These are phyloP conservation scores for Echinosophora koreensis DNA, from an alignment of 306 rosid genomes.

Conservation along the genomic window DNA sequence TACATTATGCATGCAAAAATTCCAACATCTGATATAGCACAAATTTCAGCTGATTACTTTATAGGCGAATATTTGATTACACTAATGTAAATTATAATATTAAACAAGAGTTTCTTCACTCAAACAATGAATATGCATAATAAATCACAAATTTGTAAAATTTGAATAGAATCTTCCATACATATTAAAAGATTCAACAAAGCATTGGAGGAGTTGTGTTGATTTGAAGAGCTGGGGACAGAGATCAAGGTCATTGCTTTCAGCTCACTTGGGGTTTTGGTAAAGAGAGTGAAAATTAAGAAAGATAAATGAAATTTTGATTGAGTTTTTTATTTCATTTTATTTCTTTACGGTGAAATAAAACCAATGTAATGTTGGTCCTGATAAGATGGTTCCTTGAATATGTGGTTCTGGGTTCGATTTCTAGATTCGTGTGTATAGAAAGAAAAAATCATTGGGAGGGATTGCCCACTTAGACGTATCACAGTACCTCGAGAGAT, in stretches of 20 bases:
- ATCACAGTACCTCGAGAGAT: too few species aligned
- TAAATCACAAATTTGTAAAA: not conserved
- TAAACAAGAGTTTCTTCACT: not conserved
- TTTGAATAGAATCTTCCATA: not conserved
- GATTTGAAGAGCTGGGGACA: not conserved
- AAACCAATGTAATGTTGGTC: too few species aligned
- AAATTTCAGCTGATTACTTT: not conserved
- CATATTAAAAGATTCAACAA: not conserved
- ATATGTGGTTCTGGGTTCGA: too few species aligned
- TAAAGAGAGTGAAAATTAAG: not conserved
- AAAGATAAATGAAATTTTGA: too few species aligned
- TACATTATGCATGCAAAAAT: not conserved
- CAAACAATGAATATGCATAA: not conserved
- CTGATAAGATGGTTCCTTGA: too few species aligned
- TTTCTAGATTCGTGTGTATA: too few species aligned
- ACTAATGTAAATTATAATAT: not conserved
- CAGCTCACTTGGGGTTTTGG: not conserved
- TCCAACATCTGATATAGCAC: not conserved
- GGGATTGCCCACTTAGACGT: too few species aligned
- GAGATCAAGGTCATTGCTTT: not conserved
- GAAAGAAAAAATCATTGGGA: too few species aligned
- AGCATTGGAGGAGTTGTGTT: not conserved
- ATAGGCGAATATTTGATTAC: not conserved
- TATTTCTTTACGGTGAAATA: not conserved
- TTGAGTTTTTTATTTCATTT: too few species aligned